Percentiles rank a stretch among this genome's conserved stretches.
phyloP scores from a whole-genome alignment of 352 stramenopile genomes.

The Phytophthora melonis region DNA sequence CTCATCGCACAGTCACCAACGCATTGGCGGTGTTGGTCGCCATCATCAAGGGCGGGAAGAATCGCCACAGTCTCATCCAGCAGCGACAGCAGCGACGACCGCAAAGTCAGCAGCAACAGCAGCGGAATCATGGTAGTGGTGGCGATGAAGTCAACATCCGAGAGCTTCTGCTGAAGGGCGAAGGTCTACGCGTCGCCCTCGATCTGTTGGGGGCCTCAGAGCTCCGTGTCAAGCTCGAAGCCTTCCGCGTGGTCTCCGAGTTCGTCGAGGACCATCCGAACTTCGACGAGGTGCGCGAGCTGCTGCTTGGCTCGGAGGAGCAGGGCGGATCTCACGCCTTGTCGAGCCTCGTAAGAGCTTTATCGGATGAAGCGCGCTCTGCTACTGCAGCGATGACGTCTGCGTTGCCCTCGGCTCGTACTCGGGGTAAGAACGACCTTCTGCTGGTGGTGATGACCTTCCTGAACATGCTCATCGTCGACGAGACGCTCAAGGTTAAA shows the following conservation, averaged over 20 bases:
- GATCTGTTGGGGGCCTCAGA: conserved; percentile 54
- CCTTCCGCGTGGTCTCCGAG: conserved; percentile 48
- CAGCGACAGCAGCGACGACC: conserved; percentile 25
- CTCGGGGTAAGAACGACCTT: conserved; percentile 20
- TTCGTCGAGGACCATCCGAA: conserved; percentile 61
- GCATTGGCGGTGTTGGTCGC: conserved; percentile 59
- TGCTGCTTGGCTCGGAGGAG: conserved; percentile 40
- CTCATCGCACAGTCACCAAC: conserved; percentile 49
- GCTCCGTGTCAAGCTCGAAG: conserved; percentile 53
- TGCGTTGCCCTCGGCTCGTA: conserved; percentile 18
- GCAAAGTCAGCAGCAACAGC: conserved; percentile 30
- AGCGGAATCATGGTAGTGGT: not conserved
- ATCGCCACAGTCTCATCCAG: conserved; percentile 33
- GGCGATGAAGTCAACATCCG: conserved; percentile 21
- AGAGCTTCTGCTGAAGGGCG: conserved; percentile 45
- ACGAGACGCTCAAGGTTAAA: conserved; percentile 63
- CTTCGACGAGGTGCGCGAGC: conserved; percentile 27
- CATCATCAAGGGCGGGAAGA: conserved; percentile 43
- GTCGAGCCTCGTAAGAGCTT: conserved; percentile 55
- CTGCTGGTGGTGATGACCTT: conserved; percentile 57
- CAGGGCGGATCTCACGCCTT: conserved; percentile 44
- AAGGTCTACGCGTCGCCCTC: conserved; percentile 52
- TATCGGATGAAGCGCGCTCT: conserved; percentile 57
- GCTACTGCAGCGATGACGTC: conserved; percentile 16
- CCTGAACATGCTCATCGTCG: conserved; percentile 56